Base-by-base conservation (phyloP, 768 basidiomycete genomes). In the Dacryopinax primogenitus region DNA sequence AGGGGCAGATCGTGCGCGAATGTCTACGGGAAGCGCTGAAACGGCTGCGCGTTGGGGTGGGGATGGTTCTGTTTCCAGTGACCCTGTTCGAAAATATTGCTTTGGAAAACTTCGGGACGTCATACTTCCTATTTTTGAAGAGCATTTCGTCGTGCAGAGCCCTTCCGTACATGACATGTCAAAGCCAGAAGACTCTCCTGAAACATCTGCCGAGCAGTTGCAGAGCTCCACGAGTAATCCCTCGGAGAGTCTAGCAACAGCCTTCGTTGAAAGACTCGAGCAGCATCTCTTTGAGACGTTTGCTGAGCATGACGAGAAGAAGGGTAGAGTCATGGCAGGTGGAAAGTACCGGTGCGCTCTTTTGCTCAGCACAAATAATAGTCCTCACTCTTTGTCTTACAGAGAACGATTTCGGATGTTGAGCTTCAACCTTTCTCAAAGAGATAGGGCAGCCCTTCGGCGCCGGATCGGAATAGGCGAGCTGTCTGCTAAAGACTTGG, bases 391-490 rank as follows among this genome's bases (percentile, higher is more conserved):
- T 7, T 12, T 30, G 64, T 66, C 64, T 33, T 61, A 33, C 67
- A 92, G 90, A 79, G 88, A 91, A 76, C 90, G 90, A 71, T 94
- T 92, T 78, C 85, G 92, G 66, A 93, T 86, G 81, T 80, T 93
- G 62, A 84, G 83, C 66, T 95, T 91, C 77, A 95, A 95, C 76
- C 77, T 95, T 71, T 87, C 81, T 78, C 85, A 92, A 76, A 77
- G 79, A 71, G 91, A 93, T 71, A 87, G 90, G 71, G 82, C 85
- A 65, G 79, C 80, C 67, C 83, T 95, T 69, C 90, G 92, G 74
- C 83, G 81, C 71, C 84, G 87, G 69, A 90, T 95, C 72, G 84
- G 84, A 34, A 82, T 81, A 23, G 80, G 80, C 34, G 78, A 78
- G 65, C 83, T 94, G 45, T 76, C 84, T 62, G 82, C 90, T 6